Base-by-base conservation (phyloP, 2,329 filamentous ascomycete genomes). In the Talaromyces islandicus region DNA sequence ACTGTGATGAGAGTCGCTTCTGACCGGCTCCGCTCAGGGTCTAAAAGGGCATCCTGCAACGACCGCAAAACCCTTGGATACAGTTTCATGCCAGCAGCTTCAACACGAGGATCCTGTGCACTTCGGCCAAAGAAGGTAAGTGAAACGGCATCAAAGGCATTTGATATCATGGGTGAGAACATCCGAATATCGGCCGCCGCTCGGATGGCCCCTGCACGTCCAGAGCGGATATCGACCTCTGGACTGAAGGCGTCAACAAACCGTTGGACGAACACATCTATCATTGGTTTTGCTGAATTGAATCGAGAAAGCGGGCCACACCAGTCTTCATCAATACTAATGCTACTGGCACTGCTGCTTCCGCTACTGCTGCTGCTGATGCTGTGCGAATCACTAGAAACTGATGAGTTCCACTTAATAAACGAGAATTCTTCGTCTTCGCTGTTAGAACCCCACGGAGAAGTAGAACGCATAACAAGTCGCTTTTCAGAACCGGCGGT, bases 191-290 rank as follows among this genome's bases (percentile, higher is more conserved):
- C 69, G 0, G 73, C 74, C 4, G 72, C 74, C 12, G 70, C 69
- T 35, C 74, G 70, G 19, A 75, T 56, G 17, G 73, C 73, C 21
- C 72, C 72, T 4, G 74, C 73, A 21, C 67, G 69, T 4, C 73
- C 73, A 4, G 69, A 66, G 30, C 71, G 73, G 1, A 64, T 56
- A 50, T 73, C 70, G 4, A 75, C 72, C 43, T 74, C 63, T 1
- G 74, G 74, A 56, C 73, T 75, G 41, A 76, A 76, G 5, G 73
- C 73, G 58, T 76, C 74, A 7, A 76, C 68, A 32, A 76, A 76
- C 4, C 73, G 72, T 55, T 73, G 71, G 12, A 76, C 69, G 56
- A 74, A 75, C 7, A 71, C 65, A 60, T 75, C 74, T 2, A 74
- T 62, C 30, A 68, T 68, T 2, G 70, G 69, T 48, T 57, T 60